Conservation (phyloP, 129 eudicot genomes). For the Escallonia herrerae region DNA sequence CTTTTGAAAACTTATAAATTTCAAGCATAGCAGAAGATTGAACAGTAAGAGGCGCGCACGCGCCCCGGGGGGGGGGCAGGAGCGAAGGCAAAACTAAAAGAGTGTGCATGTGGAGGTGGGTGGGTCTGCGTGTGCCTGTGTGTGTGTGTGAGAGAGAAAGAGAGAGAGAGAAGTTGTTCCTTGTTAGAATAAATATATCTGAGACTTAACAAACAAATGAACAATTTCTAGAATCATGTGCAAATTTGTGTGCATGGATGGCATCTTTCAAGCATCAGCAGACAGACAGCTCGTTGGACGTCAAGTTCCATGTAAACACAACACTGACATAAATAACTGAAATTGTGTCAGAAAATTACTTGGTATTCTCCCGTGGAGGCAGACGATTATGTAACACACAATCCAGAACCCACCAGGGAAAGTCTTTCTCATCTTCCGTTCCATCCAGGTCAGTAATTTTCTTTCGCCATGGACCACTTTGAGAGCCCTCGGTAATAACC, state of each 20-base stretch:
- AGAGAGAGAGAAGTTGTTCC: too few species aligned
- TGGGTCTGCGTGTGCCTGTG: too few species aligned
- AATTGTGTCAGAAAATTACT: conserved; percentile 40
- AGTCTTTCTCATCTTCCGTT: conserved; percentile 89
- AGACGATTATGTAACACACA: conserved; percentile 82
- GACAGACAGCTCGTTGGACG: neutral
- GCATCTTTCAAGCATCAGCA: neutral
- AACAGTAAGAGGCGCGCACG: too few species aligned
- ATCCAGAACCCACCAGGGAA: conserved; percentile 95
- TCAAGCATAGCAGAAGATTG: too few species aligned
- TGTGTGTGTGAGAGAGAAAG: too few species aligned
- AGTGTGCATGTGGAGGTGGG: too few species aligned
- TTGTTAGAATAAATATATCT: too few species aligned
- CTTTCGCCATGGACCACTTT: conserved; percentile 93
- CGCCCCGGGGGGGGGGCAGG: too few species aligned
- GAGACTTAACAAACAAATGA: too few species aligned
- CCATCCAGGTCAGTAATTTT: conserved; percentile 82
- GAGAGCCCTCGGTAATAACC: conserved; percentile 93
- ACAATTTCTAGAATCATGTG: too few species aligned
- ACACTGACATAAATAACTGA: neutral
- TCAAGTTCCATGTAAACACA: neutral
- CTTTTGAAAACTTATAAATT: too few species aligned
- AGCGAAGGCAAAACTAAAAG: too few species aligned
- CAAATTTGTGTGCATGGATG: neutral
- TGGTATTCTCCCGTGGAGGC: conserved; percentile 94